Evolutionary conservation across 345 rosid species (phyloP), one percentile per base, ranked within the genome.

Genomic region (Xanthoceras sorbifolium): DNA sequence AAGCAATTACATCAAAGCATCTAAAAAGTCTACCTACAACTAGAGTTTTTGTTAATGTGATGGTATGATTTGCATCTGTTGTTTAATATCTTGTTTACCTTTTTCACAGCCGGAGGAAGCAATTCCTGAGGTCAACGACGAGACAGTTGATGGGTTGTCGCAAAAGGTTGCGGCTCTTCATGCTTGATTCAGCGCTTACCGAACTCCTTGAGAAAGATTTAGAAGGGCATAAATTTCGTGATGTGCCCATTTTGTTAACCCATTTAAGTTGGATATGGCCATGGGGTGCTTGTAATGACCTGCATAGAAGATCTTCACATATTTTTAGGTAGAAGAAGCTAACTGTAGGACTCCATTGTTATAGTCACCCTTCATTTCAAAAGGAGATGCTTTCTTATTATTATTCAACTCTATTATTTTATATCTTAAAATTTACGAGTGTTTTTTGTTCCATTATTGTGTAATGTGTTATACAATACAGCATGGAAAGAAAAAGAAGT

Each of bases 111-210:
- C 74, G 44, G 93, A 81, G 76, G 90, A 86, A 57, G 64, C 89
- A 1, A 89, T 89, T 63, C 36, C 80, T 5, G 93, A 85, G 81
- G 83, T 23, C 5, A 59, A 55, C 2, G 87, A 89, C 1, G 98
- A 92, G 76, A 69, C 74, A 9, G 84, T 84, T 1, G 86, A 86
- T 2, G 88, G 71, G 7, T 78, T 93, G 86, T 64, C 97, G 65
- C 85, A 79, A 55, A 88, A 87, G 83, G 82, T 93, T 9, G 87
- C 86, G 22, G 79, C 81, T 26, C 87, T 96, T 40, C 85, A 84
- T 79, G 76, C 86, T 25, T 87, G 89, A 89, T 81, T 63, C 65
- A 67, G 17, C 14, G 12, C 40, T n/a, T 18, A 9, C 60, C 11
- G 66, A 57, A 65, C 60, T 8, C 48, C 23, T 50, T 52, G 36